phyloP scores from a whole-genome alignment of 176 grass and related monocot species.

The Pontederia paniculata region DNA sequence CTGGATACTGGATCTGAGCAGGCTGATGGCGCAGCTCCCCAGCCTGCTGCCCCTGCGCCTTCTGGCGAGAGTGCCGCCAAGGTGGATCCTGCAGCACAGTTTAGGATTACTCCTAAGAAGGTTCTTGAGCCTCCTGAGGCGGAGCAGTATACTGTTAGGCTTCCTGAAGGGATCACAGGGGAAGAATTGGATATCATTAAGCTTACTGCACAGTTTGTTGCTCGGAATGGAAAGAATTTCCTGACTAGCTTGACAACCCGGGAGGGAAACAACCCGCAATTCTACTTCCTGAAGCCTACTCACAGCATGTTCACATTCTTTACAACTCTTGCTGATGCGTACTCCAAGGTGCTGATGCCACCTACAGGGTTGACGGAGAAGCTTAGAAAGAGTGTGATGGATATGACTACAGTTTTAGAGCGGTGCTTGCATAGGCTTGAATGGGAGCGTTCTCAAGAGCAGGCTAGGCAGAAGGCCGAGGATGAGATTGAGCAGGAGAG shows the following conservation, averaged over 20 bases:
- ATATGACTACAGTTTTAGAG: slow-evolving; percentile 65
- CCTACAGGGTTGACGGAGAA: slow-evolving; percentile 26
- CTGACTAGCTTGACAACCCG: slow-evolving; percentile 43
- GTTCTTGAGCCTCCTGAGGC: slow-evolving; percentile 63
- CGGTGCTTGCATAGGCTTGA: slow-evolving; percentile 71
- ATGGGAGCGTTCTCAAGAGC: slow-evolving; percentile 91
- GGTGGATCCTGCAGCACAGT: slow-evolving; percentile 47
- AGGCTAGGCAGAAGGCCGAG: slow-evolving; percentile 79
- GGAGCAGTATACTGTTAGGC: slow-evolving; percentile 65
- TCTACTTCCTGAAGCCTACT: slow-evolving; percentile 82
- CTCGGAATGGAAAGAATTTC: slow-evolving; percentile 77
- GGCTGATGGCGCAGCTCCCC: slow-evolving; percentile 11
- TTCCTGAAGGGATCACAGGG: slow-evolving; percentile 76
- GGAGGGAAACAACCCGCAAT: slow-evolving; percentile 53
- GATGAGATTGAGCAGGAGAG: slow-evolving; percentile 88
- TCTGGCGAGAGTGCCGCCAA: slow-evolving; percentile 18
- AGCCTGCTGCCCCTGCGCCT: background rate
- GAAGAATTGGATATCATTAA: slow-evolving; percentile 93
- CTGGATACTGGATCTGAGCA: slow-evolving; percentile 18
- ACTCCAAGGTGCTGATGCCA: slow-evolving; percentile 73
- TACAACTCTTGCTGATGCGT: slow-evolving; percentile 53
- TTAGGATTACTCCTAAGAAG: slow-evolving; percentile 50
- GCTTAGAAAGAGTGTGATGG: slow-evolving; percentile 30
- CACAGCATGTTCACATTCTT: slow-evolving; percentile 99
- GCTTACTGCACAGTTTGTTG: slow-evolving; percentile 91